A percentile compares a stretch with the other conserved stretches of the same genome.
Conservation (phyloP, 2,329 filamentous ascomycete genomes). For the Xylaria sp. region DNA sequence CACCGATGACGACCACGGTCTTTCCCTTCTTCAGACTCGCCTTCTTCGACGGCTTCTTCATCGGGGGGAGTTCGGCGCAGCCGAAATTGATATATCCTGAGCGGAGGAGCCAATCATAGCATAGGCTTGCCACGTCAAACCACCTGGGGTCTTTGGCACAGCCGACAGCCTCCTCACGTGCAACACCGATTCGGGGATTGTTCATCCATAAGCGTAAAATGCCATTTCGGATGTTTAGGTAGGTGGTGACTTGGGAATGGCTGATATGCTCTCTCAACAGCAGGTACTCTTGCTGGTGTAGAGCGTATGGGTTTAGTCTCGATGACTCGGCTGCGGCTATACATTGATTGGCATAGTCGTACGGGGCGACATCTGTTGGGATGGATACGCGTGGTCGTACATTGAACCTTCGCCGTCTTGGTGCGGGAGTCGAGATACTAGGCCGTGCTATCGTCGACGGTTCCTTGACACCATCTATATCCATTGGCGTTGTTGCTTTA, state of each 20-base stretch:
- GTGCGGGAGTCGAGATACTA: slow-evolving; percentile 17
- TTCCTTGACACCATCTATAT: slow-evolving; percentile 45
- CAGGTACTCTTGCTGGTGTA: slow-evolving; percentile 83
- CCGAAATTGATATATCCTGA: slow-evolving; percentile 97
- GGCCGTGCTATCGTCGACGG: slow-evolving; percentile 19
- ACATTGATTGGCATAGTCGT: slow-evolving; percentile 88
- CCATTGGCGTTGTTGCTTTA: slow-evolving; percentile 65
- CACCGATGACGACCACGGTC: slow-evolving; percentile 84
- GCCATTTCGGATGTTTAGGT: slow-evolving; percentile 93
- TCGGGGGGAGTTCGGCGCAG: slow-evolving; percentile 72
- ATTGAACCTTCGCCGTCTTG: slow-evolving; percentile 50
- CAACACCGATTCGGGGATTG: slow-evolving; percentile 82
- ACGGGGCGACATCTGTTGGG: slow-evolving; percentile 69
- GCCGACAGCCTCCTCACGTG: slow-evolving; percentile 82
- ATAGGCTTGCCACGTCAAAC: slow-evolving; percentile 86
- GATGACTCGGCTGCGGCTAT: slow-evolving; percentile 88
- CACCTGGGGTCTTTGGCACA: slow-evolving; percentile 86
- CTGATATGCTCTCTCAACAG: slow-evolving; percentile 82
- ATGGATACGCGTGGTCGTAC: slow-evolving; percentile 82
- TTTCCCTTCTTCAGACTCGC: slow-evolving; percentile 57
- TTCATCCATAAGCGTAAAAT: slow-evolving; percentile 88
- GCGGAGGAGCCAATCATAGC: slow-evolving; percentile 89
- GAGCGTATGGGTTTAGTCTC: slow-evolving; percentile 82
- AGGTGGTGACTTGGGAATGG: slow-evolving; percentile 87
- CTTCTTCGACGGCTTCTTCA: slow-evolving; percentile 44